phyloP scores from a whole-genome alignment of 1,139 yeast genomes.

The Sugiyamaella sp. region DNA sequence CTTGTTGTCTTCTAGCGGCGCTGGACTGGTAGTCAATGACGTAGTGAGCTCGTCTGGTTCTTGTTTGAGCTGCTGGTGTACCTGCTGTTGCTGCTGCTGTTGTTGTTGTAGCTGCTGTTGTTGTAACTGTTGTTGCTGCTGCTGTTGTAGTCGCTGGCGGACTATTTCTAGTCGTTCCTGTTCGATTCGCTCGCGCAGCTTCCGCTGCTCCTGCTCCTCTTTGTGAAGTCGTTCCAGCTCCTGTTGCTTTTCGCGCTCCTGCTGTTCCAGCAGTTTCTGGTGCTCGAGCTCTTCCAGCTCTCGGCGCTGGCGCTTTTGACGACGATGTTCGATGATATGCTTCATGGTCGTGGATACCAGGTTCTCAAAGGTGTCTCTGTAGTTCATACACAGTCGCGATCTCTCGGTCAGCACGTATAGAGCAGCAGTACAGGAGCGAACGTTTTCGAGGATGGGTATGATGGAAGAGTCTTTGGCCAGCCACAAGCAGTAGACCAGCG shows the following conservation, averaged over 20 bases:
- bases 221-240: conserved; percentile 13
- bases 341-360: conserved; percentile 56
- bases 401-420: conserved; percentile 65
- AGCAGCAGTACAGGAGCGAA: conserved; percentile 61
- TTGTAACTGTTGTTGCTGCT: conserved; percentile 27
- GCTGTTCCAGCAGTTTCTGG: conserved; percentile 16
- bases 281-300: conserved; percentile 15
- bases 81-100: conserved; percentile 26
- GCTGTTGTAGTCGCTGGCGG: conserved; percentile 6
- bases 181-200: conserved; percentile 5
- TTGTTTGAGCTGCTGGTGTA: conserved; percentile 6
- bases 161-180: conserved; percentile 10
- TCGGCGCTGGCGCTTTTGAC: conserved; percentile 19
- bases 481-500: conserved; percentile 63
- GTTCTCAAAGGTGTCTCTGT: conserved; percentile 64
- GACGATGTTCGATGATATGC: conserved; percentile 38
- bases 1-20: not conserved
- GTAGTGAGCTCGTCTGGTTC: conserved; percentile 4
- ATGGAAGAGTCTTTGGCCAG: conserved; percentile 51
- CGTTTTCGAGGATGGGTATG: conserved; percentile 49
- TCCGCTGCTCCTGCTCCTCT: conserved; percentile 15
- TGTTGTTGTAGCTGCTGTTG: conserved; percentile 21
- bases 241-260: conserved; percentile 14
- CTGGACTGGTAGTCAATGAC: not conserved
- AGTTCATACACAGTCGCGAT: conserved; percentile 57